Base-by-base conservation (phyloP, 371 early-diverging fungal species). In the Lichtheimia ramosa region DNA sequence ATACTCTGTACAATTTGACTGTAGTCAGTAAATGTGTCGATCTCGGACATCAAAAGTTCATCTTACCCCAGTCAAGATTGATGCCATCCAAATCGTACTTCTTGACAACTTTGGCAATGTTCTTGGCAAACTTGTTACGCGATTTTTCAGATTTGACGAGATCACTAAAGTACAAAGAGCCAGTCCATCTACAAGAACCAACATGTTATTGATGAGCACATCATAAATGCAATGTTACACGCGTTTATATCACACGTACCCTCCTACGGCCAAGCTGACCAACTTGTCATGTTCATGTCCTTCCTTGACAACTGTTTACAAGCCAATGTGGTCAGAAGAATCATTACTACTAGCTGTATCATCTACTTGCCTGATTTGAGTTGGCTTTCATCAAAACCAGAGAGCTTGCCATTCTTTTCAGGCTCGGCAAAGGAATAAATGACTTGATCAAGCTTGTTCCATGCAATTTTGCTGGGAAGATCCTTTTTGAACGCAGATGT, bases 61-160 rank as follows among this genome's bases (percentile, higher is more conserved):
- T 13, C 23, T 61, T 77, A 77, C 77, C 79, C 82, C 82, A 85
- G 59, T 84, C 85, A 52, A 84, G 64, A 55, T 84, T 83, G 39
- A 82, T 64, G 12, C 86, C 89, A 64, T 86, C 84, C 16, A 88
- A 66, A n/a, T 73, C 48, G 48, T 73, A 81, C 14, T 82, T 56
- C 5, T 72, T 61, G 15, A 83, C 75, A 23, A 64, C 24, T 18
- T 60, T n/a, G 7, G 68, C 55, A 18, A 79, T 51, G 25, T 59
- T 74, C 5, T 68, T 63, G 4, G 55, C 70, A 46, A 79, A 68
- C 0, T 15, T 64, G 10, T 63, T 20, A 6, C 70, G 59, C 10
- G 61, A 63, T 6, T 34, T 18, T 1, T 40, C 21, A 8, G 70
- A 51, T 1, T 23, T 16, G n/a, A 74, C 54, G 24, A 79, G 61